phyloP scores from a whole-genome alignment of 2,329 filamentous ascomycete genomes.

The Pseudogymnoascus sp. region DNA sequence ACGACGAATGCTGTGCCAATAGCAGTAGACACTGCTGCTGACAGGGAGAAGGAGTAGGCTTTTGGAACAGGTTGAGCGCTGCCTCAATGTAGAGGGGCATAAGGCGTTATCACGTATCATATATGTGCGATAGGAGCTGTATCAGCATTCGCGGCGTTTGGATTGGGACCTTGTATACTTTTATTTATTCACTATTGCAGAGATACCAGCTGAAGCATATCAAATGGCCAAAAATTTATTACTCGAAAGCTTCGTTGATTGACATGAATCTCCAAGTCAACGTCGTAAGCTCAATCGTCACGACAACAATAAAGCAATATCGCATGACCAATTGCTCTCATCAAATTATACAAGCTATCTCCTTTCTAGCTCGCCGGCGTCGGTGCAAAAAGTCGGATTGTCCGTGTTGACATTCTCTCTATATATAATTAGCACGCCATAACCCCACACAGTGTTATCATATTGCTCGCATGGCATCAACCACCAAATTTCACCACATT shows the following conservation, averaged over 20 bases:
- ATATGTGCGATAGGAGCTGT: slow-evolving; percentile 5
- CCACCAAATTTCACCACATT: slow-evolving; percentile 7
- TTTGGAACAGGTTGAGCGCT: background rate
- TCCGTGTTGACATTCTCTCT: slow-evolving; percentile 3
- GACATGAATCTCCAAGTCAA: background rate
- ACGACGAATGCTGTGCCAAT: slow-evolving; percentile 30
- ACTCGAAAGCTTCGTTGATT: background rate
- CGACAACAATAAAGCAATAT: background rate
- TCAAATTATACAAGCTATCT: background rate
- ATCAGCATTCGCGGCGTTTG: background rate
- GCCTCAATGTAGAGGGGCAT: background rate
- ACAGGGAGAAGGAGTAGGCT: slow-evolving; percentile 16
- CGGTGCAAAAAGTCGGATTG: background rate
- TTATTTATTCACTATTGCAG: background rate
- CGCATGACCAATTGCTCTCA: slow-evolving; percentile 1
- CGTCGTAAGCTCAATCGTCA: background rate
- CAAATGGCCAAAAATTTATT: background rate
- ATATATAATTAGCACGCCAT: slow-evolving; percentile 10
- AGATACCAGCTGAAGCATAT: slow-evolving; percentile 6
- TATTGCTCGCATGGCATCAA: slow-evolving; percentile 1
- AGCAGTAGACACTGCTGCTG: slow-evolving; percentile 23
- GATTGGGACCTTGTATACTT: background rate
- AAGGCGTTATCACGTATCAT: background rate
- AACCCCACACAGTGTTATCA: slow-evolving; percentile 10
- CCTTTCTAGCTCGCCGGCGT: background rate